Percentiles rank a stretch among this genome's conserved stretches.
Evolutionary conservation across 495 filamentous ascomycete genomes (phyloP).

Genomic region (Xylaria castorea): DNA sequence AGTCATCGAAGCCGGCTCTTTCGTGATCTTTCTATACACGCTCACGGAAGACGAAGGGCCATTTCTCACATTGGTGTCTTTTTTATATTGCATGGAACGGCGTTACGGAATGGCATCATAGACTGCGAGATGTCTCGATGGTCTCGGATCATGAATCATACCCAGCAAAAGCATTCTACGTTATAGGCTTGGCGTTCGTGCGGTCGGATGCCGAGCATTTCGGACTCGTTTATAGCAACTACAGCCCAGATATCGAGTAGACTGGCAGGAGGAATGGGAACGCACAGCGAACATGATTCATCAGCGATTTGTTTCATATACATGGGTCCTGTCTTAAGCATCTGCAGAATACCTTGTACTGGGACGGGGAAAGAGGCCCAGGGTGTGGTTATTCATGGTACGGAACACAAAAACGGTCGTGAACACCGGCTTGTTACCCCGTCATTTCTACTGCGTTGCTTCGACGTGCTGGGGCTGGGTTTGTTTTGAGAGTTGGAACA

Average conservation of each 20-base stretch:
- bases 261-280: background rate
- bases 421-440: background rate
- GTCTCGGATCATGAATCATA: slow-evolving; percentile 42
- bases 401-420: background rate
- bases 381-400: background rate
- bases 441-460: background rate
- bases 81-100: slow-evolving; percentile 43
- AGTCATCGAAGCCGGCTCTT: slow-evolving; percentile 32
- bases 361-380: background rate
- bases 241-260: slow-evolving; percentile 12
- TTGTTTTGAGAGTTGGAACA: background rate
- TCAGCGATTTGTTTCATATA: slow-evolving; percentile 18
- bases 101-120: slow-evolving; percentile 42
- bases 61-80: slow-evolving; percentile 21
- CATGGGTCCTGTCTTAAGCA: slow-evolving; percentile 5
- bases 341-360: slow-evolving; percentile 13
- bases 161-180: slow-evolving; percentile 42
- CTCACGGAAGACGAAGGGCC: background rate
- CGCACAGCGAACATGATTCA: slow-evolving; percentile 16
- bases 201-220: slow-evolving; percentile 33
- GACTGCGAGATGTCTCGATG: slow-evolving; percentile 36
- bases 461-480: background rate
- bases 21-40: slow-evolving; percentile 6
- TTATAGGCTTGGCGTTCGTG: slow-evolving; percentile 43
- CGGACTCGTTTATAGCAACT: slow-evolving; percentile 34